Evolutionary conservation across 345 rosid genomes (phyloP), one percentile per base, ranked within the genome.

Genomic region (Euphorbia peplus): DNA sequence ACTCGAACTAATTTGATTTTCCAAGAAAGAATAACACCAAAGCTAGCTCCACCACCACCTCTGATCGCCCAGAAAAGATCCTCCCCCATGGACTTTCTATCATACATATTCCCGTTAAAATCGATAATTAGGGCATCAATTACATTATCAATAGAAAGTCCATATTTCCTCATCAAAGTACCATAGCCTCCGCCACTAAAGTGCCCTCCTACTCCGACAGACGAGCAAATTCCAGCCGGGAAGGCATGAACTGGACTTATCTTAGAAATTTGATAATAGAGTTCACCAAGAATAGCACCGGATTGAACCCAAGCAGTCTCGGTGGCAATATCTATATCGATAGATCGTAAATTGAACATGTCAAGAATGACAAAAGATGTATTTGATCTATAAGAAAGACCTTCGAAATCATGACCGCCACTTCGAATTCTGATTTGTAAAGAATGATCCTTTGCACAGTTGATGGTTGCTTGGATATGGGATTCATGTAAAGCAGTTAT

Each of bases 51-150:
- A 19, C 75, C 75, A 2, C 75, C 69, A 0, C 69, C 75, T 41
- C 75, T 63, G 4, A 71, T 71, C 9, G 75, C 75, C 75, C 69
- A 71, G 13, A 71, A 71, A 2, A 70, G 53, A 52, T 70, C 68
- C 46, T 70, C 74, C 54, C 74, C 74, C 74, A 70, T 70, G 16
- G 74, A 51, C 19, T 64, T 57, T 56, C 75, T 54, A 24, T 71
- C 57, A 4, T 63, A 68, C 6, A 71, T 63, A 39, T 57, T 63
- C 4, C 74, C 74, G 1, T 25, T 53, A 8, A 30, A 67, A 19
- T 70, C 74, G 1, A 71, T 69, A 0, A 71, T 21, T 8, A 39
- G 15, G 0, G 75, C 75, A 30, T 71, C 75, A 1, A 71, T 19
- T 16, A 71, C 35, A 13, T 72, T 64, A 30, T 64, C 75, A 0